A percentile compares a stretch with the other conserved stretches of the same genome.
Conservation (phyloP, 306 rosid genomes). For the Bauhinia variegata region DNA sequence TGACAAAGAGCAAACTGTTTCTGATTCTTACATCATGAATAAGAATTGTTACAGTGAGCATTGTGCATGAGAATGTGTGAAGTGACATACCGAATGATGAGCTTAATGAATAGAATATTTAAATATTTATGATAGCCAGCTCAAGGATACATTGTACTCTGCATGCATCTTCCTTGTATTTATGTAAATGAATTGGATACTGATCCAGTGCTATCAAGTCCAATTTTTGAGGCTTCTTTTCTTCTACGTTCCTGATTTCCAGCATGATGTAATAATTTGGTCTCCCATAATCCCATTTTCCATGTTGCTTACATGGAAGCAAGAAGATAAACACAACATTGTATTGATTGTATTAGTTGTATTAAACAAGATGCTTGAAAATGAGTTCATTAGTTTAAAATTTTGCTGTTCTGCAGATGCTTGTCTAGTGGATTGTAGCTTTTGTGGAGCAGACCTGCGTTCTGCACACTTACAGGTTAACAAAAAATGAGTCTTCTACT, state of each 20-base stretch:
- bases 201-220: constrained; percentile 14
- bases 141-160: background rate
- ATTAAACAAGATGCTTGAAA: constrained; percentile 15
- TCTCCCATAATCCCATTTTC: constrained; percentile 18
- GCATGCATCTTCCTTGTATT: constrained; percentile 23
- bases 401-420: constrained; percentile 66
- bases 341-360: background rate
- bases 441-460: constrained; percentile 91
- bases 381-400: constrained; percentile 28
- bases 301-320: constrained; percentile 10
- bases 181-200: constrained; percentile 21
- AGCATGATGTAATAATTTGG: constrained; percentile 25
- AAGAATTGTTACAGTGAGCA: constrained; percentile 25
- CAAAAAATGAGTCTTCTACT: constrained; percentile 19
- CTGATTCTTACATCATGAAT: background rate
- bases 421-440: constrained; percentile 78
- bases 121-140: background rate
- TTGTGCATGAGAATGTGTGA: constrained; percentile 20
- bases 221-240: constrained; percentile 7
- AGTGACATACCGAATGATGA: constrained; percentile 24
- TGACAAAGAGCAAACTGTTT: background rate
- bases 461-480: constrained; percentile 94
- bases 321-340: background rate
- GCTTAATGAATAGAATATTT: background rate
- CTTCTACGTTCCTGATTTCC: constrained; percentile 8